These are phyloP conservation scores for Geosmithia putterillii DNA, from an alignment of 2,329 filamentous ascomycete species.

Conservation along the genomic window DNA sequence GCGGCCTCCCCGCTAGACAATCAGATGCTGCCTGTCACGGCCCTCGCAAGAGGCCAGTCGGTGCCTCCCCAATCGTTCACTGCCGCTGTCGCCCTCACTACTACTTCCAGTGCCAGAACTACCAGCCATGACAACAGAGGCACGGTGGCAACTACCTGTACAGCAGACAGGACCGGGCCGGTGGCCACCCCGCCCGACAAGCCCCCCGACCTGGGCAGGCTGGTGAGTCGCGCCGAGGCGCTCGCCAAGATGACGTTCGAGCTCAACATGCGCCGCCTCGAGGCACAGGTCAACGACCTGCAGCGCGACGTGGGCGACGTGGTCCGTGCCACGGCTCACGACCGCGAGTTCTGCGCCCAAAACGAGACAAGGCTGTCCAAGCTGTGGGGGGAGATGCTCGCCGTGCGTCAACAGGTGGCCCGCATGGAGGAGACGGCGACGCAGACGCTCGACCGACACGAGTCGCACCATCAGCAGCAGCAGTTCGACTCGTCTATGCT, in stretches of 20 bases:
- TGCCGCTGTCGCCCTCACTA: background rate
- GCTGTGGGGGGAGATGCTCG: constrained; percentile 4
- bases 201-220: constrained; percentile 1
- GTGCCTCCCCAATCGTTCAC: background rate
- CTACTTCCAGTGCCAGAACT: background rate
- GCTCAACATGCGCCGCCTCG: constrained; percentile 17
- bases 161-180: background rate
- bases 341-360: constrained; percentile 14
- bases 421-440: constrained; percentile 5
- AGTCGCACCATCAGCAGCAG: no score
- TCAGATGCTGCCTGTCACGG: background rate
- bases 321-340: constrained; percentile 4
- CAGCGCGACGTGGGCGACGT: background rate
- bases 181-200: background rate
- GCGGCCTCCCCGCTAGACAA: background rate
- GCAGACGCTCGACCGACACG: constrained; percentile 2
- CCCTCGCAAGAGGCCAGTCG: background rate
- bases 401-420: constrained; percentile 14
- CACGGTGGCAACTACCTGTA: background rate
- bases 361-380: constrained; percentile 15
- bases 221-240: constrained; percentile 15
- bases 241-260: constrained; percentile 24
- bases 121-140: background rate
- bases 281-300: background rate
- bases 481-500: no score